Percentiles rank a stretch among this genome's conserved stretches.
phyloP scores from a whole-genome alignment of 2,329 filamentous ascomycete genomes.

The Chrysosporium keratinophilum region DNA sequence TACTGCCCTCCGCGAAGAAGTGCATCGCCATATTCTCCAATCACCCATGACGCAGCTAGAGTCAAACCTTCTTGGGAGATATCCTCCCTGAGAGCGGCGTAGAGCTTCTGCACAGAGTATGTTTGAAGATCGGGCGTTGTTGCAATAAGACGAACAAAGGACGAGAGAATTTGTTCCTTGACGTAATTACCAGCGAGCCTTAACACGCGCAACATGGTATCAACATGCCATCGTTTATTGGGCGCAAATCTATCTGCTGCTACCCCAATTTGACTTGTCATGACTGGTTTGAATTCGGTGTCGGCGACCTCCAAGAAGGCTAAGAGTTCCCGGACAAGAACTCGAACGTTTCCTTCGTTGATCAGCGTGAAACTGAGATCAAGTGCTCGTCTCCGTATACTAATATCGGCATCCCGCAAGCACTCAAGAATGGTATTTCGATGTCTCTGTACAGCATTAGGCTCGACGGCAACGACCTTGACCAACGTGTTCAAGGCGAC shows the following conservation, averaged over 20 bases:
- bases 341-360: conserved; percentile 90
- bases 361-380: conserved; percentile 97
- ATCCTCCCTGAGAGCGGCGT: conserved; percentile 80
- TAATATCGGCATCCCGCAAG: conserved; percentile 92
- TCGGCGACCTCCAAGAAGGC: conserved; percentile 95
- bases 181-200: conserved; percentile 93
- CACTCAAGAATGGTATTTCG: conserved; percentile 97
- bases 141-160: conserved; percentile 88
- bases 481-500: conserved; percentile 94
- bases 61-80: conserved; percentile 96
- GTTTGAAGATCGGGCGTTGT: conserved; percentile 91
- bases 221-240: conserved; percentile 96
- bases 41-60: conserved; percentile 89
- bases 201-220: conserved; percentile 90
- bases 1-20: conserved; percentile 83
- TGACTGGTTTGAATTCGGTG: conserved; percentile 95
- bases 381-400: conserved; percentile 86
- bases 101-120: conserved; percentile 92
- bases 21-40: conserved; percentile 90
- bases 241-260: conserved; percentile 92
- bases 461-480: conserved; percentile 95
- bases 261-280: conserved; percentile 97
- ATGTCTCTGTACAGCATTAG: conserved; percentile 92
- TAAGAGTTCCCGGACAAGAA: conserved; percentile 82
- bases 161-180: conserved; percentile 94